phyloP scores from a whole-genome alignment of 2,329 filamentous ascomycete species.

The Trichophyton mentagrophytes region DNA sequence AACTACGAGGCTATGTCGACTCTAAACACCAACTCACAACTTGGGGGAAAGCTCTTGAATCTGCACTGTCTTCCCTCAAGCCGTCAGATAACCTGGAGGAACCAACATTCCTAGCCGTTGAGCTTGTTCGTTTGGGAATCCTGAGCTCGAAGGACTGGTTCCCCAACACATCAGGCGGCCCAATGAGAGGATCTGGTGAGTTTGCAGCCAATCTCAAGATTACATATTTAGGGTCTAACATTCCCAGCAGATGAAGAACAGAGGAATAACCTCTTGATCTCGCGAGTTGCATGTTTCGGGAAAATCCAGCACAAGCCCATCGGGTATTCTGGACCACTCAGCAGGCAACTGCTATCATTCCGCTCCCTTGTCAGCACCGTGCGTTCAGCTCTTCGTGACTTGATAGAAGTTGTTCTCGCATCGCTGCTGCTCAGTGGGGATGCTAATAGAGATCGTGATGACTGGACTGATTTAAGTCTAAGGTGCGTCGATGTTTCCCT shows the following conservation, averaged over 20 bases:
- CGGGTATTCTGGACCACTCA: conserved; percentile 88
- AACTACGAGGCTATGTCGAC: conserved; percentile 75
- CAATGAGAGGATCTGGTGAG: conserved; percentile 44
- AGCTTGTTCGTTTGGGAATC: conserved; percentile 66
- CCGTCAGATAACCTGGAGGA: conserved; percentile 54
- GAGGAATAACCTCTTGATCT: conserved; percentile 65
- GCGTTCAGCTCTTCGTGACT: conserved; percentile 63
- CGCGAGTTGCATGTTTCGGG: conserved; percentile 70
- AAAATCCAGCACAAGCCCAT: conserved; percentile 71
- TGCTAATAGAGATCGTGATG: conserved; percentile 55
- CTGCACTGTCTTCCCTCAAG: conserved; percentile 51
- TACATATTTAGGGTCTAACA: background rate
- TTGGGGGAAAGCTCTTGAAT: conserved; percentile 70
- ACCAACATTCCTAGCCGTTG: conserved; percentile 67
- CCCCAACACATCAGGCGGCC: conserved; percentile 43
- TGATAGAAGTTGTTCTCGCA: conserved; percentile 69
- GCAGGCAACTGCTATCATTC: conserved; percentile 76
- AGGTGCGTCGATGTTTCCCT: conserved; percentile 43
- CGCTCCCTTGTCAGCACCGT: conserved; percentile 71
- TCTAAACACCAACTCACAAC: conserved; percentile 62
- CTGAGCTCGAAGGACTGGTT: conserved; percentile 60
- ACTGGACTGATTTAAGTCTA: conserved; percentile 57
- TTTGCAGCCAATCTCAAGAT: background rate
- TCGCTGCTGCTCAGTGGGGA: conserved; percentile 73
- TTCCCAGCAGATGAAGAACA: conserved; percentile 54